Evolutionary conservation across 768 basidiomycete genomes (phyloP).

Genomic region (Tylopilus felleus): DNA sequence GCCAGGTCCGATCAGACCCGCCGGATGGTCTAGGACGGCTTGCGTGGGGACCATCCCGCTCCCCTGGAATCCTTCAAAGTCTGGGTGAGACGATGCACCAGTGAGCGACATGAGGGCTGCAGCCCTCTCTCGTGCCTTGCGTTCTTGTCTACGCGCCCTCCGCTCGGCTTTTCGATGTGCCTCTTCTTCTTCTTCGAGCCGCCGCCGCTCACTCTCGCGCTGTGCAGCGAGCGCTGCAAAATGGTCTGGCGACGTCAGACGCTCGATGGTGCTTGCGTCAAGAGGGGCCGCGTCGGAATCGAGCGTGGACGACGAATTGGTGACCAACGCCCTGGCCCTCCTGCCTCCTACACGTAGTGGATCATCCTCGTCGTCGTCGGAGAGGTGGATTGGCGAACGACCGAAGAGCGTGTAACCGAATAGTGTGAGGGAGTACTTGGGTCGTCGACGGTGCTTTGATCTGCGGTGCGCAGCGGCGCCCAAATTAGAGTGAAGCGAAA

Average conservation of each 20-base stretch:
- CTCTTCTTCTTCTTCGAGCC: constrained; percentile 37
- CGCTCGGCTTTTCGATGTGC: constrained; percentile 47
- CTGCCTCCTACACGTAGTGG: neutral
- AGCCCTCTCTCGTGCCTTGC: constrained; percentile 42
- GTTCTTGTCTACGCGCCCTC: constrained; percentile 42
- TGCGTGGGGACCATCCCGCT: constrained; percentile 35
- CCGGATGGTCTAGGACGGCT: neutral
- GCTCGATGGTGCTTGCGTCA: constrained; percentile 53
- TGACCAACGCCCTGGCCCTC: constrained; percentile 24
- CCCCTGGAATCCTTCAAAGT: constrained; percentile 69
- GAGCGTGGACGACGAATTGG: constrained; percentile 43
- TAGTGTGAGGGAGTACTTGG: constrained; percentile 45
- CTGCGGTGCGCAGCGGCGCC: constrained; percentile 32
- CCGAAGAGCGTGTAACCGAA: constrained; percentile 72
- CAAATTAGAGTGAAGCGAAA: constrained; percentile 66
- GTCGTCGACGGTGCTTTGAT: constrained; percentile 34
- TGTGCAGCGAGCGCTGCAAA: constrained; percentile 26
- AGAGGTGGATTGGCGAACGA: constrained; percentile 55
- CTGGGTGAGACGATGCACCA: constrained; percentile 16
- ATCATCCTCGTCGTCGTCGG: constrained; percentile 50
- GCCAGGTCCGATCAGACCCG: constrained; percentile 11
- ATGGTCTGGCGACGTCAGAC: constrained; percentile 43
- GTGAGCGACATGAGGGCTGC: constrained; percentile 32
- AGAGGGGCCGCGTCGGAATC: constrained; percentile 72
- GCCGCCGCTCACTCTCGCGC: constrained; percentile 29